phyloP scores from a whole-genome alignment of 768 basidiomycete species.

The Steccherinum ochraceum region DNA sequence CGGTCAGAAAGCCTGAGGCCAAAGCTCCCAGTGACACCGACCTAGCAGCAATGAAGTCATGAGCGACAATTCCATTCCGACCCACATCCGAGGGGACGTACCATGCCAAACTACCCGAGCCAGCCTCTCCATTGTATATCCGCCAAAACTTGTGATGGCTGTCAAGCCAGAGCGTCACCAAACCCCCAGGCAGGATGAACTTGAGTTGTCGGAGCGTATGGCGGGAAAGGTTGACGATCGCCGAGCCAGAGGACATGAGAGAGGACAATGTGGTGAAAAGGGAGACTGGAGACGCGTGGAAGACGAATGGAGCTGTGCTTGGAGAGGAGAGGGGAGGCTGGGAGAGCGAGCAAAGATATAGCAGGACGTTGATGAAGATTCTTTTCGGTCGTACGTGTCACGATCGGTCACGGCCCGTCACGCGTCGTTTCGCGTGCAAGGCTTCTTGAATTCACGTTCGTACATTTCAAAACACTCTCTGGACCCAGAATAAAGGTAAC shows the following conservation, averaged over 20 bases:
- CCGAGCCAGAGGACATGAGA: constrained; percentile 14
- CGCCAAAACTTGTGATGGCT: constrained; percentile 46
- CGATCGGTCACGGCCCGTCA: no score
- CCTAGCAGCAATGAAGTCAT: constrained; percentile 4
- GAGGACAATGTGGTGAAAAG: neutral
- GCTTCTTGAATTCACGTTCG: no score
- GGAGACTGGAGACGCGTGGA: constrained; percentile 1
- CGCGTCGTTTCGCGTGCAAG: no score
- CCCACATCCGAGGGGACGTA: constrained; percentile 26
- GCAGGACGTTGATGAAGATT: no score
- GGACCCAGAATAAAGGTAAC: no score
- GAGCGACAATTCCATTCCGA: constrained; percentile 1
- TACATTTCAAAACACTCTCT: no score
- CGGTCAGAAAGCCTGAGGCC: constrained; percentile 50
- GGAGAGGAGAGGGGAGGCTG: no score
- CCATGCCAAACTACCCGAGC: constrained; percentile 46
- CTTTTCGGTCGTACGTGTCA: no score
- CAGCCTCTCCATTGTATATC: constrained; percentile 29
- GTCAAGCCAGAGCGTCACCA: constrained; percentile 55
- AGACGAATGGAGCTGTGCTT: neutral
- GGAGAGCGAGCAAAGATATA: no score
- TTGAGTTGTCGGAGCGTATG: constrained; percentile 68
- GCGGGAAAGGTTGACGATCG: constrained; percentile 26
- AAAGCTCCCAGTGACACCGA: constrained; percentile 28
- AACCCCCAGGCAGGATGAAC: constrained; percentile 66